These are phyloP conservation scores for Penstemon newberryi DNA, from an alignment of 257 asterid species.

Conservation along the genomic window DNA sequence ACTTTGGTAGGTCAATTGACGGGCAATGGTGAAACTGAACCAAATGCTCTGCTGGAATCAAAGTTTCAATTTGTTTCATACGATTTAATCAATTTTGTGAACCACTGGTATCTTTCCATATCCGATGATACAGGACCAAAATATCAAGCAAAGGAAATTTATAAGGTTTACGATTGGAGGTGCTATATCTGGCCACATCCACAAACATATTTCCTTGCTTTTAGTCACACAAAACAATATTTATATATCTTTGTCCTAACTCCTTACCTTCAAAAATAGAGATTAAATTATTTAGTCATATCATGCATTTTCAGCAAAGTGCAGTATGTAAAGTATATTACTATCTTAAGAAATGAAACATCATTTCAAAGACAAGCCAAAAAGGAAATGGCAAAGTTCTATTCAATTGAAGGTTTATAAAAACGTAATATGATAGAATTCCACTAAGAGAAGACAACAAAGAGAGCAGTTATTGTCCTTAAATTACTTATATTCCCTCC, in stretches of 20 bases:
- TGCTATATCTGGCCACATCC: neutral
- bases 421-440: neutral
- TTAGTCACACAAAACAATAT: neutral
- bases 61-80: neutral
- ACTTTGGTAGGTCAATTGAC: neutral
- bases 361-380: slow-evolving; percentile 1
- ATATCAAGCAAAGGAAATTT: slow-evolving; percentile 9
- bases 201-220: slow-evolving; percentile 1
- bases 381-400: slow-evolving; percentile 1
- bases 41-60: neutral
- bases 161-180: neutral
- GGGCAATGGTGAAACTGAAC: slow-evolving; percentile 11
- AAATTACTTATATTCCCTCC: slow-evolving; percentile 12
- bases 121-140: neutral
- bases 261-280: neutral
- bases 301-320: neutral
- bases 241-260: too few species aligned
- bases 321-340: neutral
- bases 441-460: slow-evolving; percentile 1
- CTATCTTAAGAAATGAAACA: neutral
- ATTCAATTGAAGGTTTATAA: too few species aligned
- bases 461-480: slow-evolving; percentile 7
- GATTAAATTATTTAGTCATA: slow-evolving; percentile 1
- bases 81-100: neutral
- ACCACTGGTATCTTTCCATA: neutral